phyloP scores from a whole-genome alignment of 345 rosid genomes.

The Eucalyptus pauciflora region DNA sequence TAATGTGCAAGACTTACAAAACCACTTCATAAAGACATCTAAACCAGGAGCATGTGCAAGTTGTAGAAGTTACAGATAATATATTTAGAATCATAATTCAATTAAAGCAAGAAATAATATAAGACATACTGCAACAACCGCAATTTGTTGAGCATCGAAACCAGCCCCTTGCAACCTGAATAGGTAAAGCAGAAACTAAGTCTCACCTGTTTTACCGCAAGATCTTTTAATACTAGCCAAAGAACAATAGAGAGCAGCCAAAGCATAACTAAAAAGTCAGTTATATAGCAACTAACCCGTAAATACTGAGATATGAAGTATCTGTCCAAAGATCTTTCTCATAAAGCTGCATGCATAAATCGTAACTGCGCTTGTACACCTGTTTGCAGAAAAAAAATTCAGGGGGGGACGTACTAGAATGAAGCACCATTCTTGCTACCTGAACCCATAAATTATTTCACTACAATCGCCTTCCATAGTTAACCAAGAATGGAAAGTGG shows the following conservation, averaged over 20 bases:
- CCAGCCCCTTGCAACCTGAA: constrained; percentile 55
- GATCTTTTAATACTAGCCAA: neutral
- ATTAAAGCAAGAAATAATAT: neutral
- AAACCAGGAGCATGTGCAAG: neutral
- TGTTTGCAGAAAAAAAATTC: constrained; percentile 9
- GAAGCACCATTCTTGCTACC: neutral
- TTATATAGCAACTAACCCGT: constrained; percentile 46
- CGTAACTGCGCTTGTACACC: constrained; percentile 83
- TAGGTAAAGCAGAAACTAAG: neutral
- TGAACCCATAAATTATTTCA: neutral
- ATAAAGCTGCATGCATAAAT: constrained; percentile 68
- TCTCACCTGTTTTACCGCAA: neutral
- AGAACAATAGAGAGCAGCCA: neutral
- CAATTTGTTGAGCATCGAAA: constrained; percentile 70
- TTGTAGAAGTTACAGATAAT: neutral
- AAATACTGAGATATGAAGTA: constrained; percentile 58
- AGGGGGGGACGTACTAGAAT: neutral
- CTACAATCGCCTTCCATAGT: neutral
- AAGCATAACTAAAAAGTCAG: neutral
- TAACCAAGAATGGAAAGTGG: neutral
- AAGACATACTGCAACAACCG: constrained; percentile 64
- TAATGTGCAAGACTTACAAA: neutral
- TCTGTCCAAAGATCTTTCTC: constrained; percentile 78
- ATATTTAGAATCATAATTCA: neutral
- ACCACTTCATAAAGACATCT: neutral